Evolutionary conservation across 2,329 filamentous ascomycete species (phyloP).

Genomic region (Aurifilum marmelostoma): DNA sequence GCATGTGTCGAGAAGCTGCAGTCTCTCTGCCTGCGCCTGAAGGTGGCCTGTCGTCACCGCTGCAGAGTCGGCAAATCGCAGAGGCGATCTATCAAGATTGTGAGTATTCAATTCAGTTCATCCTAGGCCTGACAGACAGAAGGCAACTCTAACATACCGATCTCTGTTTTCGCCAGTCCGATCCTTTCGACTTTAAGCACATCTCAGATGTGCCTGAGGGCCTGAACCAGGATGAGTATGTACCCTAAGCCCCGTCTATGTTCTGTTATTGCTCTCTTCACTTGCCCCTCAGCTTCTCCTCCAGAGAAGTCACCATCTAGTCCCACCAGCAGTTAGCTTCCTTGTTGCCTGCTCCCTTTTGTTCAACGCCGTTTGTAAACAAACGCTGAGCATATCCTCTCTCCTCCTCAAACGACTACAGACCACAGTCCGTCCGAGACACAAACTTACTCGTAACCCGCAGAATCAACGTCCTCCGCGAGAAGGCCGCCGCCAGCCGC

Average conservation of each 20-base stretch:
- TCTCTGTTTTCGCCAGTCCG: conserved; percentile 47
- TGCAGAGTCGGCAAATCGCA: conserved; percentile 42
- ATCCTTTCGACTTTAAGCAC: conserved; percentile 61
- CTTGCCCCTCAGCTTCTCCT: neutral
- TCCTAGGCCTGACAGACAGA: neutral
- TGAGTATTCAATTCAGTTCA: conserved; percentile 36
- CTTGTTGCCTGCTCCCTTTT: neutral
- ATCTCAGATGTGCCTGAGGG: conserved; percentile 57
- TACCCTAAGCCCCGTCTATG: conserved; percentile 21
- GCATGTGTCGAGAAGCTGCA: conserved; percentile 15
- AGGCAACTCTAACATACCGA: conserved; percentile 32
- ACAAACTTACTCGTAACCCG: conserved; percentile 15
- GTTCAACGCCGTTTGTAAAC: neutral
- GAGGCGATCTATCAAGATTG: conserved; percentile 51
- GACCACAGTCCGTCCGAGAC: conserved; percentile 12
- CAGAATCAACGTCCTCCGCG: conserved; percentile 54
- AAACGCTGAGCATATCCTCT: conserved; percentile 1
- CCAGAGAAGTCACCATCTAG: neutral
- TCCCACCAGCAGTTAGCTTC: neutral
- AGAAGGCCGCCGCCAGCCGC: conserved; percentile 55
- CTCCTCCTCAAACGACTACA: neutral
- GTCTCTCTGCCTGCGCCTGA: conserved; percentile 20
- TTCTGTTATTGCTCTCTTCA: neutral
- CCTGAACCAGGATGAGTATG: conserved; percentile 63
- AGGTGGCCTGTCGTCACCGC: conserved; percentile 35